These are phyloP conservation scores for Litsea cubeba DNA, from an alignment of 164 flowering plant species.

Conservation along the genomic window DNA sequence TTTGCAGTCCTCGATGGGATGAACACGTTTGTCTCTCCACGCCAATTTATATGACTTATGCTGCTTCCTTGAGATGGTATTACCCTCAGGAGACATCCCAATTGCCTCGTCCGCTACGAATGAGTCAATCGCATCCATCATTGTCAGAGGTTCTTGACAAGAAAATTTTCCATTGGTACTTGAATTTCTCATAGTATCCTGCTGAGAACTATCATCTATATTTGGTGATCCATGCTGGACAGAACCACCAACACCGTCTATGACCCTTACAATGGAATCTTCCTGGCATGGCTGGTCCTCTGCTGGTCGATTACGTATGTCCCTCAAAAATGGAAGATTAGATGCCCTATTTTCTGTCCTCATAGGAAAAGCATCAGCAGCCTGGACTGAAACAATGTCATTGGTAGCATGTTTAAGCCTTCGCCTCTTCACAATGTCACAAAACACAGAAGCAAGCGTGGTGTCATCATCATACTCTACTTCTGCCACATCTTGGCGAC, in stretches of 20 bases:
- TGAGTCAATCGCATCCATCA: background rate
- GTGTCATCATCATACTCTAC: slow-evolving; percentile 13
- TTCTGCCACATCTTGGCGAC: slow-evolving; percentile 9
- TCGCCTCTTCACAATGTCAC: slow-evolving; percentile 5
- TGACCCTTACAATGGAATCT: background rate
- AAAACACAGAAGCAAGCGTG: slow-evolving; percentile 12
- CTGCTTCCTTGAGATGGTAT: background rate
- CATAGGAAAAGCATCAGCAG: slow-evolving; percentile 1
- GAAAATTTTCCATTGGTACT: background rate
- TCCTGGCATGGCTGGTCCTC: background rate
- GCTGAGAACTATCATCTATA: background rate
- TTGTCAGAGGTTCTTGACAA: background rate
- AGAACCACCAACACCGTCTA: background rate
- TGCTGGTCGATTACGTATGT: slow-evolving; percentile 1
- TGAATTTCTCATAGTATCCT: background rate
- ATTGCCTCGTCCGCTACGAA: background rate
- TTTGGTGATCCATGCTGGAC: background rate
- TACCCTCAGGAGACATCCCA: background rate
- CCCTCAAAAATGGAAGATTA: background rate
- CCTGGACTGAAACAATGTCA: slow-evolving; percentile 1
- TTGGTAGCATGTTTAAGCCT: background rate
- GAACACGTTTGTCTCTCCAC: background rate
- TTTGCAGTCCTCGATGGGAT: background rate
- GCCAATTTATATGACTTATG: background rate
- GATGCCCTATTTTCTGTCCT: slow-evolving; percentile 1